Base-by-base conservation (phyloP, 768 basidiomycete genomes). In the Coprinopsis strossmayeri region DNA sequence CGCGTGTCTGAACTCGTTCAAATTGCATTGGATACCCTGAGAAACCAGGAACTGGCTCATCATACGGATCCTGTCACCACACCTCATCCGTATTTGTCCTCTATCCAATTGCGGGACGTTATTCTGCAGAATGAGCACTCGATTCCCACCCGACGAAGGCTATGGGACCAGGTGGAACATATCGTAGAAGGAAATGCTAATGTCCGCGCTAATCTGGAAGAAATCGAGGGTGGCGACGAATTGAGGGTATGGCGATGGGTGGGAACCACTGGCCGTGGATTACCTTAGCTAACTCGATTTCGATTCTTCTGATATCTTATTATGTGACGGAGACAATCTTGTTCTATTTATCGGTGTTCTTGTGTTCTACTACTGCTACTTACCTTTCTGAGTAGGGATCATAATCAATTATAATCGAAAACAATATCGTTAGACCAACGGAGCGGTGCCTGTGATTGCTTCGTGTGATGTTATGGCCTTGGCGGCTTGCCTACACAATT, bases 191-290 rank as follows among this genome's bases (percentile, higher is more conserved):
- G 82, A 47, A 96, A 96, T 68, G 79, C 89, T 25, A 96, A 96
- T 64, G 88, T 96, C 35, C 78, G 89, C 53, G 82, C 81, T 25
- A 87, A 86, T 61, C 69, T 91, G 45, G 87, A 88, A 64, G 92
- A 95, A 64, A 77, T 88, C 40, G 74, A 73, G 52, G 85, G 85
- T 55, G 91, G 92, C 10, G 91, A 94, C 64, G 90, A 91, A 67
- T 74, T 83, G 66, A 79, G 89, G 55, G 91, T 91, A 48, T 95
- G 92, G 92, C 70, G 85, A 49, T 95, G 92, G 92, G 79, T 91
- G 25, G 91, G 91, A 55, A 71, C 63, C 52, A 63, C 66, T 49
- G 65, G 68, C 61, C 65, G 47, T 46, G 48, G 23, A 35, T 39
- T 45, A 34, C 23, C 30, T 12, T 45, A 49, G 41, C 37, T n/a